Evolutionary conservation across 345 rosid genomes (phyloP), one percentile per base, ranked within the genome.

Genomic region (Pseudoturritis turrita): DNA sequence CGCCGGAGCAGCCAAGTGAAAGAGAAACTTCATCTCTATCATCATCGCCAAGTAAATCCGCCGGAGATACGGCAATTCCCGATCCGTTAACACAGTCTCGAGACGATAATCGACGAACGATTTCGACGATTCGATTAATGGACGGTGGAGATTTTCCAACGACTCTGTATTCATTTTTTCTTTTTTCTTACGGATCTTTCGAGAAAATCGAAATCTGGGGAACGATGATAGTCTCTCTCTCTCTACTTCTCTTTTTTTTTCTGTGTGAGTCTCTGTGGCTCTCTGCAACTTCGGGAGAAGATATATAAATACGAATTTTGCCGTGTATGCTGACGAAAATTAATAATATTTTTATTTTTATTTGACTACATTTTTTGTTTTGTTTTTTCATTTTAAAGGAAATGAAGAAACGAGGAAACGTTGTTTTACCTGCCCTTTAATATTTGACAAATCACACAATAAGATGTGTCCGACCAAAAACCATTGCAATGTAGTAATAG

Each of bases 1-100:
- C 0, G 89, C 88, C 0, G 92, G 89, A 3, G 81, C 88, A 0
- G 92, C 92, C 1, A 87, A 76, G 13, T 75, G 66, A 33, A 79
- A 84, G 28, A 85, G 85, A 44, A 63, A 62, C 45, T 61, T 79
- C 68, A 86, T 69, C 58, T 89, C 96, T n/a, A 87, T 78, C 73
- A 49, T 72, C 5, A 85, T 31, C 43, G 92, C 96, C 10, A 29
- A 26, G 22, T 62, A 39, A n/a, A 82, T 41, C n/a, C 85, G 75
- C 6, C 57, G 41, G 33, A 56, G 57, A 53, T 59, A 55, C 1
- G 96, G 58, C 15, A 81, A 11, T 3, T 72, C 72, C 7, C 77
- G 56, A 53, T 85, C 83, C 0, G 81, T 70, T 13, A 89, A 68
- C 51, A 82, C 80, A 0, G 79, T 78, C 74, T 89, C 95, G 1